These are phyloP conservation scores for Cunninghamia lanceolata DNA, from an alignment of 75 land plant genomes.

Conservation along the genomic window DNA sequence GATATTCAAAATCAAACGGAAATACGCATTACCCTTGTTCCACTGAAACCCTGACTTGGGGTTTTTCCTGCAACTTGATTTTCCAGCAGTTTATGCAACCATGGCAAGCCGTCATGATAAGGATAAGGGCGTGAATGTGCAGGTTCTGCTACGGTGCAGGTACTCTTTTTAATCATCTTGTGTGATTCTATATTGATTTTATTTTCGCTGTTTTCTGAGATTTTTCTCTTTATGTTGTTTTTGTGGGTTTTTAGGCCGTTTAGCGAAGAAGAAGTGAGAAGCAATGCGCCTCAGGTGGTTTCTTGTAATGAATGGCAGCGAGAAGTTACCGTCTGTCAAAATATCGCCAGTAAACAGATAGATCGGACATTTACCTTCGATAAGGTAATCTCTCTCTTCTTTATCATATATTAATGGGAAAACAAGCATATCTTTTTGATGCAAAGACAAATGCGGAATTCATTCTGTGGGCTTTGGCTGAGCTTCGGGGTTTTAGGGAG, in stretches of 20 bases:
- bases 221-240: background rate
- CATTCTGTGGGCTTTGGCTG: background rate
- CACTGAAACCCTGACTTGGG: background rate
- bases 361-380: constrained; percentile 84
- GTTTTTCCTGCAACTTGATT: constrained; percentile 1
- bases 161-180: background rate
- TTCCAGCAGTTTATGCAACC: too few relatives aligned
- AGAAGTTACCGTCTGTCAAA: constrained; percentile 76
- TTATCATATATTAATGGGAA: background rate
- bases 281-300: constrained; percentile 79
- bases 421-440: background rate
- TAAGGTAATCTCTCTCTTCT: constrained; percentile 36
- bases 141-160: constrained; percentile 77
- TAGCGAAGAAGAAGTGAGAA: constrained; percentile 69
- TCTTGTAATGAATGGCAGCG: constrained; percentile 74
- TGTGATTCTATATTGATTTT: background rate
- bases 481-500: background rate
- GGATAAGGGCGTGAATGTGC: constrained; percentile 69
- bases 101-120: constrained; percentile 44
- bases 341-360: constrained; percentile 75
- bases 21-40: background rate
- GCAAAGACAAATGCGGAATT: background rate
- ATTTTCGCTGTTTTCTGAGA: background rate
- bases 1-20: constrained; percentile 9
- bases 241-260: constrained; percentile 49